These are phyloP conservation scores for Purpureocillium lavendulum DNA, from an alignment of 2,329 filamentous ascomycete species.

Conservation along the genomic window DNA sequence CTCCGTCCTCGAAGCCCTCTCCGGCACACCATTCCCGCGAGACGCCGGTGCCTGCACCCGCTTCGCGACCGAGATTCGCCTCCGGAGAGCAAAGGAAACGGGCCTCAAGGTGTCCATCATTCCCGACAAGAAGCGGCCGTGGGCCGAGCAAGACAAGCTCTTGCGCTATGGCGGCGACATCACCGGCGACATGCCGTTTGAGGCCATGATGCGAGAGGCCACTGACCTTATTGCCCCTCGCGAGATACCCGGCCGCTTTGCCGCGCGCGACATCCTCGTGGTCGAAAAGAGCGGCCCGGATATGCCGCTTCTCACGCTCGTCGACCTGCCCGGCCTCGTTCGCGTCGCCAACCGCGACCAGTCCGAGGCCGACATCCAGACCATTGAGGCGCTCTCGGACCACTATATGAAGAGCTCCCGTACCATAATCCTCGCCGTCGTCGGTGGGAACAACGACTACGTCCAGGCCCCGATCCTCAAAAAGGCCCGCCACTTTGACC, in stretches of 20 bases:
- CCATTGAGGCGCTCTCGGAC: conserved; percentile 42
- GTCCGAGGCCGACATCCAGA: conserved; percentile 41
- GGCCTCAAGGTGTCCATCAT: conserved; percentile 44
- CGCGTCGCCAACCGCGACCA: conserved; percentile 44
- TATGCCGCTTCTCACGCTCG: conserved; percentile 50
- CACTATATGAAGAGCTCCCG: conserved; percentile 47
- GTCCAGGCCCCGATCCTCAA: conserved; percentile 43
- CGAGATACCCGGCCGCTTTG: conserved; percentile 41
- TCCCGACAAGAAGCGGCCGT: conserved; percentile 38
- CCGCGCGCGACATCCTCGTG: conserved; percentile 44
- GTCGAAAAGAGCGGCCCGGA: conserved; percentile 52
- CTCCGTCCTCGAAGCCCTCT: conserved; percentile 55
- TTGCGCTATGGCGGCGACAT: conserved; percentile 39
- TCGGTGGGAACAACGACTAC: conserved; percentile 47
- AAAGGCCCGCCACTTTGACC: conserved; percentile 42
- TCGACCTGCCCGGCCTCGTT: conserved; percentile 53
- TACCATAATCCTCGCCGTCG: conserved; percentile 47
- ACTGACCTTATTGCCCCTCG: conserved; percentile 42
- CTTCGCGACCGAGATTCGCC: conserved; percentile 51
- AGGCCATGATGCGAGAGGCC: conserved; percentile 40
- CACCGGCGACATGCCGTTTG: conserved; percentile 35
- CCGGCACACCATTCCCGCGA: conserved; percentile 51
- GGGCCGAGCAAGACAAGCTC: conserved; percentile 37
- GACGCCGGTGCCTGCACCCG: conserved; percentile 53
- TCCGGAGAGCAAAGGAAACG: conserved; percentile 37